phyloP scores from a whole-genome alignment of 768 basidiomycete species.

The Artomyces pyxidatus region DNA sequence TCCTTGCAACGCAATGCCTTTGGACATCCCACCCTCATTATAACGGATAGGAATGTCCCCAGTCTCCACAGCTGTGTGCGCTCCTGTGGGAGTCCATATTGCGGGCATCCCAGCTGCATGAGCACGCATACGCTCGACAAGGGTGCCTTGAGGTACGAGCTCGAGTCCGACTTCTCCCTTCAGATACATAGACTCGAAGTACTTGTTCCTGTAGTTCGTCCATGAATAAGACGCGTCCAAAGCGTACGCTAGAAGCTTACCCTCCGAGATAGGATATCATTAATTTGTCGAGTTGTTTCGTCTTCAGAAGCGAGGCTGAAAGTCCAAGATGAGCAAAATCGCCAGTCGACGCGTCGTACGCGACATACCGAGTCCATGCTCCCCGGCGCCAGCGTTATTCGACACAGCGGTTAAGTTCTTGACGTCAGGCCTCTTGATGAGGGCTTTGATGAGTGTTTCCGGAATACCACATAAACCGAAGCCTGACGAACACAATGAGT shows the following conservation, averaged over 20 bases:
- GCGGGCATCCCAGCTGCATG: conserved; percentile 89
- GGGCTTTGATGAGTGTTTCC: conserved; percentile 78
- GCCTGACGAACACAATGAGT: conserved; percentile 34
- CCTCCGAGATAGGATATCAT: conserved; percentile 86
- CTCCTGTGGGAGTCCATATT: conserved; percentile 88
- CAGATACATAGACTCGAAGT: conserved; percentile 72
- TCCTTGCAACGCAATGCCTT: conserved; percentile 62
- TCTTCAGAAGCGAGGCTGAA: conserved; percentile 61
- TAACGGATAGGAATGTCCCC: conserved; percentile 73
- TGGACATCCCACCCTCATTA: conserved; percentile 59
- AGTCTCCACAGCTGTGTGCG: conserved; percentile 72
- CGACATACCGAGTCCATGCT: conserved; percentile 56
- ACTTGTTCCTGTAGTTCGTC: conserved; percentile 54
- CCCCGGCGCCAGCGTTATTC: conserved; percentile 71
- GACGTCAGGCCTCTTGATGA: conserved; percentile 65
- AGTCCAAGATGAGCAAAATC: not conserved
- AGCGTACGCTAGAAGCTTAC: conserved; percentile 28
- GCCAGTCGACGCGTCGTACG: not conserved
- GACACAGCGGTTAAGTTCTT: conserved; percentile 69
- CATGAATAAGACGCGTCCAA: not conserved
- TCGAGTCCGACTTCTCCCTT: conserved; percentile 74
- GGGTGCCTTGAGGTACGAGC: conserved; percentile 86
- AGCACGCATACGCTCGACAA: conserved; percentile 79
- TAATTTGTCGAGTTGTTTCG: conserved; percentile 68
- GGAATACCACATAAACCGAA: conserved; percentile 86